Base-by-base conservation (phyloP, 176 grass and related monocot species). In the Avena insularis region DNA sequence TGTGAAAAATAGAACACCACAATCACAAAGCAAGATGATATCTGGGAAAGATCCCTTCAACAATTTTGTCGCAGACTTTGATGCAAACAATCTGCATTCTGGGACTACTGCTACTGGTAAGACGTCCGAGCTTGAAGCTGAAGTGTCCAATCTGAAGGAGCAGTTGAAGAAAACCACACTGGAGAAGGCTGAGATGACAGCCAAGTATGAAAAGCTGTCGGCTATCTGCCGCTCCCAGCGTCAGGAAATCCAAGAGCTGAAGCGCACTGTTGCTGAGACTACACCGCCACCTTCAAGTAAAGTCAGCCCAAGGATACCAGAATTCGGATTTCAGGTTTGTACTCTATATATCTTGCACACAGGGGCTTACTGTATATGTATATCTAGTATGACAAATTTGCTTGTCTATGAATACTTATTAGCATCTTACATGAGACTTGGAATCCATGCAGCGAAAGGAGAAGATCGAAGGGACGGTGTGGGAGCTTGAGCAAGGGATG, bases 161-260 rank as follows among this genome's bases (percentile, higher is more conserved):
- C 90, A 94, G 87, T 83, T 97, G 80, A 92, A 92, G 87, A 88
- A 90, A 87, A 91, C 89, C 70, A 91, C 88, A 35, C 60, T 84
- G 48, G 95, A 91, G 78, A 97, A 97, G 85, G 74, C 23, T 4
- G 95, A 97, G 79, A 97, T 97, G 78, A 92, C 90, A 80, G 82
- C 91, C 14, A 97, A 94, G 78, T 94, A 75, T 83, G 94, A 94
- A 85, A 92, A 97, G 86, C 71, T 94, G 50, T 87, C 94, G 55
- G 86, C 94, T 81, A 94, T 97, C 13, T 97, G 92, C 61, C 90
- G 84, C 20, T 94, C 94, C 33, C 95, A 97, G 16, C 86, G 91
- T 17, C 86, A 89, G 36, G 95, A 97, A 85, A 90, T 97, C 70
- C 94, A 97, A 86, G 92, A 90, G 49, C 84, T 97, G n/a, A 97